These are phyloP conservation scores for Hansenula lynferdii DNA, from an alignment of 1,139 yeast species.

Conservation along the genomic window DNA sequence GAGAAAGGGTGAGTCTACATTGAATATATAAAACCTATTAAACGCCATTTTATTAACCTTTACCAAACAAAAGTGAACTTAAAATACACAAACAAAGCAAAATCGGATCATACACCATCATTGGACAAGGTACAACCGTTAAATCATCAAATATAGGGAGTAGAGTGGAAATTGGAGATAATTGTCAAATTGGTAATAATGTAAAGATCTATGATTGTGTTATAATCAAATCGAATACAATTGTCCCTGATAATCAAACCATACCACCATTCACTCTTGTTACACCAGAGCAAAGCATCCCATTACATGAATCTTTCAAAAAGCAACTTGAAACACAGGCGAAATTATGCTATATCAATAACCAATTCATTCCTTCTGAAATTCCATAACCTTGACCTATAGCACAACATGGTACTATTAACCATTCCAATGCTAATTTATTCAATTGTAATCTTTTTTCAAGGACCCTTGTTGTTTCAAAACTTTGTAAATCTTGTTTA, in stretches of 20 bases:
- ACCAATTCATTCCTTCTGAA: constrained; percentile 22
- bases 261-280: constrained; percentile 57
- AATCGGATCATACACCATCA: constrained; percentile 54
- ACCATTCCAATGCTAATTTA: constrained; percentile 8
- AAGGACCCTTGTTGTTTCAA: constrained; percentile 5
- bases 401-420: constrained; percentile 17
- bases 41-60: background rate
- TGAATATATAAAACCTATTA: background rate
- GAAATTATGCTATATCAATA: constrained; percentile 24
- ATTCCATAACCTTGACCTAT: constrained; percentile 15
- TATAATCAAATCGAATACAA: constrained; percentile 41
- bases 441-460: constrained; percentile 9
- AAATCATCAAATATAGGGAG: constrained; percentile 51
- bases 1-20: constrained; percentile 5
- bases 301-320: constrained; percentile 37
- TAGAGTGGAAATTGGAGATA: constrained; percentile 46
- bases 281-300: background rate
- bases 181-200: constrained; percentile 36
- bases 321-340: constrained; percentile 39
- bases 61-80: constrained; percentile 3
- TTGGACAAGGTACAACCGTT: constrained; percentile 41
- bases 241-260: constrained; percentile 49
- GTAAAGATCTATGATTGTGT: constrained; percentile 63
- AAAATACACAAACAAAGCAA: constrained; percentile 29
- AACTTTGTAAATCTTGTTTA: constrained; percentile 13